phyloP scores from a whole-genome alignment of 345 rosid genomes.

The Linum usitatissimum region DNA sequence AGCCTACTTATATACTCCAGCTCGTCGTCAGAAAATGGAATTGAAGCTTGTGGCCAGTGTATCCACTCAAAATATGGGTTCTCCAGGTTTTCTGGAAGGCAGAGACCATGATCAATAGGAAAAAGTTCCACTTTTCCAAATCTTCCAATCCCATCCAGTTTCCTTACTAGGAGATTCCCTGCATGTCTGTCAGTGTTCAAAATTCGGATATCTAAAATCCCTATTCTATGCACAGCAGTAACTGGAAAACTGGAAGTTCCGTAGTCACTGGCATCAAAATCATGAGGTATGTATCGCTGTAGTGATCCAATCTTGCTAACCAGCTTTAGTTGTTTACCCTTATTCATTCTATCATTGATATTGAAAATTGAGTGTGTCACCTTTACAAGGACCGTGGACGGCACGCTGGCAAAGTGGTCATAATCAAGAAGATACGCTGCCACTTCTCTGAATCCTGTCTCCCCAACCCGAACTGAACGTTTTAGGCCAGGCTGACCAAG shows the following conservation, averaged over 20 bases:
- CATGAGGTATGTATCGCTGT: constrained; percentile 36
- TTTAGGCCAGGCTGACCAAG: constrained; percentile 38
- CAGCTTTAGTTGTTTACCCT: constrained; percentile 17
- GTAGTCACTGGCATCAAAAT: constrained; percentile 40
- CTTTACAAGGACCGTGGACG: constrained; percentile 38
- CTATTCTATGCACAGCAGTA: constrained; percentile 31
- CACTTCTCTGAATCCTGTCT: constrained; percentile 35
- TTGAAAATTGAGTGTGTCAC: constrained; percentile 29
- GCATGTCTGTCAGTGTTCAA: constrained; percentile 35
- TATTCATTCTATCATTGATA: constrained; percentile 24
- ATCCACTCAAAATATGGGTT: constrained; percentile 43
- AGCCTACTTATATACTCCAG: constrained; percentile 26
- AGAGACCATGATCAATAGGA: constrained; percentile 41
- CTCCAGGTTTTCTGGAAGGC: constrained; percentile 38
- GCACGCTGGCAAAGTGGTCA: constrained; percentile 34
- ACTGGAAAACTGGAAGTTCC: constrained; percentile 41
- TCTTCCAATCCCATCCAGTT: constrained; percentile 25
- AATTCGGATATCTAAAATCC: constrained; percentile 31
- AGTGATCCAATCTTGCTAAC: constrained; percentile 37
- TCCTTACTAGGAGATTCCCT: constrained; percentile 34
- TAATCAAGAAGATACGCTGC: constrained; percentile 38
- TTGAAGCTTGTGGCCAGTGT: constrained; percentile 41
- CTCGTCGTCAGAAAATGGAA: constrained; percentile 38
- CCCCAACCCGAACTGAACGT: constrained; percentile 37
- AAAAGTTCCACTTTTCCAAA: constrained; percentile 28